These are phyloP conservation scores for Tylopilus sp. DNA, from an alignment of 1,284 basidiomycete species.

Conservation along the genomic window DNA sequence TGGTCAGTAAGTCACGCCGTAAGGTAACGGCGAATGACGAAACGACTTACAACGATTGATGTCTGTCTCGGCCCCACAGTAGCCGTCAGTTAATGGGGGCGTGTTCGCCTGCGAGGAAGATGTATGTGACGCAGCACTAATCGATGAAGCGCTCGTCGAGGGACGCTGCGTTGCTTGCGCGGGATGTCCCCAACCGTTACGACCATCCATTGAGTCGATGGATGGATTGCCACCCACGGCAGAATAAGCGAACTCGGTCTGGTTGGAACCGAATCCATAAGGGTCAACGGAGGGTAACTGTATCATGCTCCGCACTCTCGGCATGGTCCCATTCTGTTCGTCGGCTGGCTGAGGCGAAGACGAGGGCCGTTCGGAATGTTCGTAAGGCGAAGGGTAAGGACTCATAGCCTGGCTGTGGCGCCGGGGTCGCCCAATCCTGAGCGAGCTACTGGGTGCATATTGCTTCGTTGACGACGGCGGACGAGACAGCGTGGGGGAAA, in stretches of 20 bases:
- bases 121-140: conserved; percentile 64
- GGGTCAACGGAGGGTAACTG: conserved; percentile 65
- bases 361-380: conserved; percentile 61
- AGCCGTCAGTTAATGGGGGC: conserved; percentile 63
- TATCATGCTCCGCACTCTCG: conserved; percentile 73
- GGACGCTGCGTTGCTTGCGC: conserved; percentile 45
- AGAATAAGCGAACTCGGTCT: conserved; percentile 74
- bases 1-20: conserved; percentile 33
- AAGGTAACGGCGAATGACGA: conserved; percentile 21
- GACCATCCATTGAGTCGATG: conserved; percentile 46
- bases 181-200: conserved; percentile 42
- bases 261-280: conserved; percentile 58
- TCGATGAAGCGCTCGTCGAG: conserved; percentile 67
- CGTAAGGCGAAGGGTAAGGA: conserved; percentile 76
- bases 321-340: conserved; percentile 49
- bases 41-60: conserved; percentile 71
- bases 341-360: conserved; percentile 67
- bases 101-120: conserved; percentile 75
- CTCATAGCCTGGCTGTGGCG: conserved; percentile 79
- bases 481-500: conserved; percentile 54
- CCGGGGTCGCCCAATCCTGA: conserved; percentile 64
- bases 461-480: conserved; percentile 57
- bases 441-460: conserved; percentile 46
- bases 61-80: conserved; percentile 57
- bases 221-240: conserved; percentile 47